Conservation (phyloP, 23 red algal genomes). For the Gracilaria domingensis region DNA sequence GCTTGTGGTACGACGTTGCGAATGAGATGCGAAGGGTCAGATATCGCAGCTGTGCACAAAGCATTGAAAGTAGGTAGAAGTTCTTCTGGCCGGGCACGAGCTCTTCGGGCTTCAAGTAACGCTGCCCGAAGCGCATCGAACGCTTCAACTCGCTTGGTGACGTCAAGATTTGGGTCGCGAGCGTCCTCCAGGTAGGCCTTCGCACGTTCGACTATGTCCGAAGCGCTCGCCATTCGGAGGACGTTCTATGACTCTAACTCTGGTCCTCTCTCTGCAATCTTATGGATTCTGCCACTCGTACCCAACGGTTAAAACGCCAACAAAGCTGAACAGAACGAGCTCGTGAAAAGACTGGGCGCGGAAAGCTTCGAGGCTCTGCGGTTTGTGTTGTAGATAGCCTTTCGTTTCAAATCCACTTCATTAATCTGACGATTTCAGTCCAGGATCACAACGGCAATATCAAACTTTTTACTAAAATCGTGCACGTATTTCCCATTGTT, state of each 20-base stretch:
- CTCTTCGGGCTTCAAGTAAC: slow-evolving; percentile 62
- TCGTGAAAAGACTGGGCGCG: neutral
- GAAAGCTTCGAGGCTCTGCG: no score
- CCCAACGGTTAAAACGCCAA: neutral
- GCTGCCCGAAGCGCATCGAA: slow-evolving; percentile 46
- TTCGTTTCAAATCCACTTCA: no score
- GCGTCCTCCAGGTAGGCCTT: slow-evolving; percentile 57
- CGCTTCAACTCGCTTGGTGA: slow-evolving; percentile 45
- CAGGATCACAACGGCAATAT: no score
- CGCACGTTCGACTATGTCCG: slow-evolving; percentile 40
- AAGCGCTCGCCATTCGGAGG: slow-evolving; percentile 46
- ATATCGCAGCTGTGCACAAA: slow-evolving; percentile 33
- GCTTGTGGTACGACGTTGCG: slow-evolving; percentile 58
- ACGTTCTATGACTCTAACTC: neutral
- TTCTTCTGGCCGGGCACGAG: slow-evolving; percentile 42
- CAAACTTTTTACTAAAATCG: no score
- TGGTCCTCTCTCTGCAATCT: neutral
- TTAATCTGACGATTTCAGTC: no score
- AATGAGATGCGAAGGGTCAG: slow-evolving; percentile 49
- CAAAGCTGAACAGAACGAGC: neutral
- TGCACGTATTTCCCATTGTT: no score
- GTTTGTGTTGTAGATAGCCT: no score
- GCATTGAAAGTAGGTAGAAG: slow-evolving; percentile 38
- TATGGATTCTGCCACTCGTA: neutral
- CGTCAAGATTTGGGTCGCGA: slow-evolving; percentile 48